Percentiles rank a stretch among this genome's conserved stretches.
Conservation (phyloP, 768 basidiomycete species). For the Lactarius vividus region DNA sequence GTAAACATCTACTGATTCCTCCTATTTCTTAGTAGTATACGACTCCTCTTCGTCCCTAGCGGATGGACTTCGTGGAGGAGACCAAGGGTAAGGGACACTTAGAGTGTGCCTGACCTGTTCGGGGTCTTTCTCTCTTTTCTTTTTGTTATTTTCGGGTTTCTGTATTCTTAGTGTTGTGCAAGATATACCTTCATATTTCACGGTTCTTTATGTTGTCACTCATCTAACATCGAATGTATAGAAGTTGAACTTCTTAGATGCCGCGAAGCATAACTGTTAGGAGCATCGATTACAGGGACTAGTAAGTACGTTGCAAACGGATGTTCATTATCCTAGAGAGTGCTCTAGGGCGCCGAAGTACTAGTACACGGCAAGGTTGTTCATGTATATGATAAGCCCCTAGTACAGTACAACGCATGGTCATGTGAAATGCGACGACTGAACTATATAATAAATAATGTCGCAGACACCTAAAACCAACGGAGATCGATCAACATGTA, state of each 20-base stretch:
- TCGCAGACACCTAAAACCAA: neutral
- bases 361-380: too few species aligned
- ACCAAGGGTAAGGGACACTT: slow-evolving; percentile 14
- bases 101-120: neutral
- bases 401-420: too few species aligned
- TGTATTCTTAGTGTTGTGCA: slow-evolving; percentile 15
- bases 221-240: neutral
- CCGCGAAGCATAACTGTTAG: neutral
- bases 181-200: neutral
- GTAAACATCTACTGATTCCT: neutral
- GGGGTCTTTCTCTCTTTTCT: neutral
- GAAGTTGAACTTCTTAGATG: neutral
- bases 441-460: neutral
- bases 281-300: too few species aligned
- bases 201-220: neutral
- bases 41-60: slow-evolving; percentile 25
- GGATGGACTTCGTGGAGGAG: slow-evolving; percentile 26
- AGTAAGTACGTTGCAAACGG: too few species aligned
- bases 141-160: neutral
- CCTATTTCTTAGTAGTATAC: slow-evolving; percentile 17
- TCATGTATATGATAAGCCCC: too few species aligned
- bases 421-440: neutral
- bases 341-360: too few species aligned
- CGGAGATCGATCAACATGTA: neutral
- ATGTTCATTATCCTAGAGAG: too few species aligned